A percentile compares a stretch with the other conserved stretches of the same genome.
Evolutionary conservation across 345 rosid species (phyloP).

Genomic region (Rubroshorea leprosula): DNA sequence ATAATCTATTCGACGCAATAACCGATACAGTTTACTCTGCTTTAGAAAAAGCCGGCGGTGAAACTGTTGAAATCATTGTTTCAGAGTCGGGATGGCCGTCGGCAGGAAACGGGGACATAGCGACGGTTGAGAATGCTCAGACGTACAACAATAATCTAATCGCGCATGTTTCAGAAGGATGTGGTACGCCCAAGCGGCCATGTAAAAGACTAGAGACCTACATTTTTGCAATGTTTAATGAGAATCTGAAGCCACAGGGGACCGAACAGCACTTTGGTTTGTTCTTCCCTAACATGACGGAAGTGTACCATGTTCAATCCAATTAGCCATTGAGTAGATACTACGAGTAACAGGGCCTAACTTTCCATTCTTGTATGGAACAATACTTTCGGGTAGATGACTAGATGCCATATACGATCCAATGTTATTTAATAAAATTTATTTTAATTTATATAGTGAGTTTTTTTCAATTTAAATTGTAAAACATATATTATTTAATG

Average conservation of each 20-base stretch:
- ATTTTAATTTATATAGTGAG: too few relatives aligned
- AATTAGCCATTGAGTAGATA: too few relatives aligned
- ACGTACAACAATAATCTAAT: constrained; percentile 9
- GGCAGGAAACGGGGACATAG: not conserved
- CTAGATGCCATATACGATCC: too few relatives aligned
- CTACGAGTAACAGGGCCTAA: too few relatives aligned
- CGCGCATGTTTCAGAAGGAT: not conserved
- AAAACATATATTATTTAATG: too few relatives aligned
- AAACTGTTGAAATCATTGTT: not conserved
- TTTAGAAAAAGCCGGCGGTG: constrained; percentile 4
- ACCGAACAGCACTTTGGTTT: constrained; percentile 6
- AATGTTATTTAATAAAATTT: too few relatives aligned
- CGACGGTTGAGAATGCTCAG: not conserved
- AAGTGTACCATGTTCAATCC: constrained; percentile 9
- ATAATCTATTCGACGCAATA: constrained; percentile 7
- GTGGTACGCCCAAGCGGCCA: constrained; percentile 3
- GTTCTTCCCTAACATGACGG: constrained; percentile 1
- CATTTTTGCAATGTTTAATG: constrained; percentile 6
- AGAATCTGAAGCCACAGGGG: constrained; percentile 7
- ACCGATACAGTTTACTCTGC: constrained; percentile 10
- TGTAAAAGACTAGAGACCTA: not conserved
- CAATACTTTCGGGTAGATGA: too few relatives aligned
- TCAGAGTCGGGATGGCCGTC: constrained; percentile 9
- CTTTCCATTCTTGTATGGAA: too few relatives aligned
- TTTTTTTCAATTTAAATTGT: too few relatives aligned